Evolutionary conservation across 2,329 filamentous ascomycete genomes (phyloP).

Genomic region (Epichloe festucae): DNA sequence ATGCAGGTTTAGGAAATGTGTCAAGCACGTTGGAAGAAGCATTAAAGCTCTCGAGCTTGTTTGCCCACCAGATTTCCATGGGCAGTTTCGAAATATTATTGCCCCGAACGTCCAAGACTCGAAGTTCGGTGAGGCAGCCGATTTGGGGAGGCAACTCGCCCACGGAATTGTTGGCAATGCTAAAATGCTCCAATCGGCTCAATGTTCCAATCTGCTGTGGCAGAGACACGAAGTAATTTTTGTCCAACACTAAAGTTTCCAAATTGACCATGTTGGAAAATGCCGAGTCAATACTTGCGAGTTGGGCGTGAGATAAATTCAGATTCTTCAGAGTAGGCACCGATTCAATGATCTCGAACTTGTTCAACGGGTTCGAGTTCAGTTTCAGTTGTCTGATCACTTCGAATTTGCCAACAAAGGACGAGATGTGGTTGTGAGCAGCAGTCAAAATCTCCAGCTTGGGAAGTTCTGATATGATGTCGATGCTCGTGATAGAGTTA

Average conservation of each 20-base stretch:
- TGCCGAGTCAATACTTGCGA: slow-evolving; percentile 78
- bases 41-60: slow-evolving; percentile 81
- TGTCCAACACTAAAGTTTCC: slow-evolving; percentile 78
- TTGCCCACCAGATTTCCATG: slow-evolving; percentile 91
- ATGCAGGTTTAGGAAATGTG: slow-evolving; percentile 76
- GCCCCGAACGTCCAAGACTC: slow-evolving; percentile 75
- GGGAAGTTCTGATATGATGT: slow-evolving; percentile 72
- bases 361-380: slow-evolving; percentile 90
- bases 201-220: slow-evolving; percentile 77
- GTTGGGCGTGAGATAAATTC: slow-evolving; percentile 81
- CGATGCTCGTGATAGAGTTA: slow-evolving; percentile 79
- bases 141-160: slow-evolving; percentile 76
- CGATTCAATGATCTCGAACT: slow-evolving; percentile 68
- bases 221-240: slow-evolving; percentile 88
- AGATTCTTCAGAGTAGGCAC: slow-evolving; percentile 74
- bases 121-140: slow-evolving; percentile 73
- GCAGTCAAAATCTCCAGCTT: slow-evolving; percentile 78
- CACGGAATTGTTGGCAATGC: slow-evolving; percentile 83
- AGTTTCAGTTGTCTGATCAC: slow-evolving; percentile 73
- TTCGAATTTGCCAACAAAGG: slow-evolving; percentile 80
- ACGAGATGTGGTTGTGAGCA: slow-evolving; percentile 85
- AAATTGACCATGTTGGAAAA: slow-evolving; percentile 81
- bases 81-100: slow-evolving; percentile 88
- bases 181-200: slow-evolving; percentile 76
- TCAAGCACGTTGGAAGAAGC: slow-evolving; percentile 90